Evolutionary conservation across 2,329 filamentous ascomycete species (phyloP), one percentile per base, ranked within the genome.

Genomic region (Trichoderma sp.): DNA sequence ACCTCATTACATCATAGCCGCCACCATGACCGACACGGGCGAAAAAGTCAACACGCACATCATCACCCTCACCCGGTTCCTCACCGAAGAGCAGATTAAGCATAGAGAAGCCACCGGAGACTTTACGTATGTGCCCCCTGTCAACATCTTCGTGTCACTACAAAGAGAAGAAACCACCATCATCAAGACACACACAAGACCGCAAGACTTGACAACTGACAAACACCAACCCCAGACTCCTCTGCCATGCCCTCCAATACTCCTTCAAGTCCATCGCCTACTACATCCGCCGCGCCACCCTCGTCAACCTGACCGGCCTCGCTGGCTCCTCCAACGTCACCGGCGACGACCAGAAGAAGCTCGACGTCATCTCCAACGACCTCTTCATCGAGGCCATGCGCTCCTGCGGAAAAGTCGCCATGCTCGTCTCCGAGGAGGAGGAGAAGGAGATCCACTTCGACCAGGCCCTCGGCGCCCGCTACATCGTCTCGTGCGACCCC

Each of bases 261-360:
- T 94, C 95, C 70, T 99, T 99, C 90, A 99, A 99, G 84, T 96
- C 92, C 71, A 99, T 99, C 78, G 92, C 95, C 73, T 97, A 98
- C 85, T 99, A 97, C 84, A 99, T 99, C 79, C 93, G 94, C 74
- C 90, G 95, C 78, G 93, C 94, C 43, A 94, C 92, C 26, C 83
- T 99, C 69, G 94, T 98, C 81, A 97, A 97, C 83, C 87, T 99
- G 68, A 96, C 92, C 60, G 95, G 95, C 67, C 88, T 99, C 56
- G 95, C 95, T 68, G 95, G 95, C 66, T 95, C 94, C 67, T 92
- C 93, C 70, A 99, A 99, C 81, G 92, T 85, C 62, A 98, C 95
- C 3, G 95, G 95, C 70, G 95, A 99, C 78, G 95, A 98, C 77
- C 95, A 99, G 79, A 99, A 99, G 88, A 99, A 99, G 83, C 91